Evolutionary conservation across 2,329 filamentous ascomycete species (phyloP).

Genomic region (Cladosporium sp.): DNA sequence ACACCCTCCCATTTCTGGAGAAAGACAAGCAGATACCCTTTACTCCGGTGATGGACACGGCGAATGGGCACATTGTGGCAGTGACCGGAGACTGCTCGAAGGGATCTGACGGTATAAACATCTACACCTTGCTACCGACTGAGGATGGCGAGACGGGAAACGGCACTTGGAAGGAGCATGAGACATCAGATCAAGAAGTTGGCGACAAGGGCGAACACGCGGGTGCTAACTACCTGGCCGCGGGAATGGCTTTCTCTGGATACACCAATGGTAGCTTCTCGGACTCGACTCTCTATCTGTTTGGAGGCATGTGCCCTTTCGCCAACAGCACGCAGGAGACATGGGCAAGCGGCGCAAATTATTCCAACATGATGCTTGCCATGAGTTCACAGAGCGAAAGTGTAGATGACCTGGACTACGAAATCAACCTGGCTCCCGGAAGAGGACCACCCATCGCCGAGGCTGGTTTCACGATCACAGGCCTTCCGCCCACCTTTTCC

Average conservation of each 20-base stretch:
- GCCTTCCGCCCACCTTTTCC: conserved; percentile 64
- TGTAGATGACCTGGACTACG: conserved; percentile 39
- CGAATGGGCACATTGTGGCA: conserved; percentile 65
- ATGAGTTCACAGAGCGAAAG: conserved; percentile 48
- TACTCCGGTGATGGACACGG: conserved; percentile 59
- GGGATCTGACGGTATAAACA: conserved; percentile 44
- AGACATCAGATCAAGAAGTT: conserved; percentile 24
- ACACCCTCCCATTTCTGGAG: conserved; percentile 60
- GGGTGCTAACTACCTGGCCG: conserved; percentile 55
- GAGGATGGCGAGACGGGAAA: conserved; percentile 40
- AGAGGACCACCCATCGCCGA: conserved; percentile 70
- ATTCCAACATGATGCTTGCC: conserved; percentile 74
- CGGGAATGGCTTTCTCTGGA: conserved; percentile 64
- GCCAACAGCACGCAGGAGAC: conserved; percentile 38
- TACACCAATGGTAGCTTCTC: conserved; percentile 51
- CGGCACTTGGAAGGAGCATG: conserved; percentile 50
- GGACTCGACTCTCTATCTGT: conserved; percentile 63
- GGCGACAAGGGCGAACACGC: conserved; percentile 33
- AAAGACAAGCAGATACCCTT: conserved; percentile 54
- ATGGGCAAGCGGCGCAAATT: conserved; percentile 68
- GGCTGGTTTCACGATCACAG: conserved; percentile 81
- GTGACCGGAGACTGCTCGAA: conserved; percentile 69
- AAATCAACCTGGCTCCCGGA: conserved; percentile 45
- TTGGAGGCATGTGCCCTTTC: conserved; percentile 84
- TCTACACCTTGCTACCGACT: conserved; percentile 66